These are phyloP conservation scores for Pisolithus microcarpus DNA, from an alignment of 768 basidiomycete genomes.

Conservation along the genomic window DNA sequence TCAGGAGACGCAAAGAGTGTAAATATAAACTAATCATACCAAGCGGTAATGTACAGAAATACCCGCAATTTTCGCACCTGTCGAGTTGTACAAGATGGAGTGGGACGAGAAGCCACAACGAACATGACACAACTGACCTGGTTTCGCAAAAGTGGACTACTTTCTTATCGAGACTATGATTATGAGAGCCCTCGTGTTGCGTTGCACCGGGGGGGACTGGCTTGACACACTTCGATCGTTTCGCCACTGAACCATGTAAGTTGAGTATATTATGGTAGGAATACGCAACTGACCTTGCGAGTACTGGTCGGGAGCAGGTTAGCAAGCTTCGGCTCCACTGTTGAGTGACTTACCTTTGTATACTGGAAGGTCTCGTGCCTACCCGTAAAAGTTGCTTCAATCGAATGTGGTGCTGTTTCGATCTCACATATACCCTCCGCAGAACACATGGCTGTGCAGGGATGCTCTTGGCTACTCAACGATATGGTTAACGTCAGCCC, in stretches of 20 bases:
- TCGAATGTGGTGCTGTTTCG: constrained; percentile 46
- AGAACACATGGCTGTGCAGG: constrained; percentile 38
- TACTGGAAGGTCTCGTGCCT: constrained; percentile 55
- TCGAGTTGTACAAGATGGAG: constrained; percentile 1
- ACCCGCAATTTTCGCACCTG: constrained; percentile 50
- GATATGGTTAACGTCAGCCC: background rate
- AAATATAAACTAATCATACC: constrained; percentile 26
- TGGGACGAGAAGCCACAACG: background rate
- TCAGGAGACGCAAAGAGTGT: too few species aligned
- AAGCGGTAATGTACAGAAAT: constrained; percentile 48
- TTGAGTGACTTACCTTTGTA: constrained; percentile 40
- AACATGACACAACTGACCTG: constrained; percentile 24
- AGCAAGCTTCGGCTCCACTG: too few species aligned
- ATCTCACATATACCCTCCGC: constrained; percentile 50
- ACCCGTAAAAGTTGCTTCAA: constrained; percentile 56
- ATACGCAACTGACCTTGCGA: constrained; percentile 36
- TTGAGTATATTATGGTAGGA: background rate
- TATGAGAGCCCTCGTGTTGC: constrained; percentile 41
- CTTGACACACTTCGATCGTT: constrained; percentile 43
- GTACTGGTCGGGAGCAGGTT: constrained; percentile 31
- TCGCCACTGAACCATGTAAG: constrained; percentile 30
- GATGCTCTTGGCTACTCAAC: constrained; percentile 37
- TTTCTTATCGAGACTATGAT: constrained; percentile 36
- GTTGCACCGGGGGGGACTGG: constrained; percentile 36
- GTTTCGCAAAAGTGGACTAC: constrained; percentile 49